Evolutionary conservation across 768 basidiomycete genomes (phyloP).

Genomic region (Mycena chlorophos): DNA sequence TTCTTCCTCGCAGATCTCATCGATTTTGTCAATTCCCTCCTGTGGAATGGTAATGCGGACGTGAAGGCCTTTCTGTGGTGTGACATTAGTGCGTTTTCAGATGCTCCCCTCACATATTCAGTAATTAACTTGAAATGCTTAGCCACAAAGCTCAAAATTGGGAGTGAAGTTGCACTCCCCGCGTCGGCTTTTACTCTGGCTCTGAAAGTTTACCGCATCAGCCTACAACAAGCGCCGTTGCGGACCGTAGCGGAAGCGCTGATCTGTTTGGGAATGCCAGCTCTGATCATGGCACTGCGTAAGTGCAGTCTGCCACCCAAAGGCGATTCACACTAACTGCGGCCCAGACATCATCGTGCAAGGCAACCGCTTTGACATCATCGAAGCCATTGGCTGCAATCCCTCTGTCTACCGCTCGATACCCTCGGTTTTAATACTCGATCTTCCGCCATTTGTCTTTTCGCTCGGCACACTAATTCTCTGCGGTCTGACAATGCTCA

Average conservation of each 20-base stretch:
- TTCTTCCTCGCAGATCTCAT: slow-evolving; percentile 49
- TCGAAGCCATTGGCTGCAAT: slow-evolving; percentile 55
- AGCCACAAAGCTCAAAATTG: slow-evolving; percentile 60
- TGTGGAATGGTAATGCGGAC: slow-evolving; percentile 59
- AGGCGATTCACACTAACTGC: background rate
- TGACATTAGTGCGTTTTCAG: slow-evolving; percentile 60
- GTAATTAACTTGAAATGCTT: slow-evolving; percentile 7
- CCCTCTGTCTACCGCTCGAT: slow-evolving; percentile 9
- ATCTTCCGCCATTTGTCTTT: background rate
- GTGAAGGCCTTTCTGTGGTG: slow-evolving; percentile 64
- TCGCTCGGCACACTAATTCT: background rate
- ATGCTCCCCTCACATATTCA: background rate
- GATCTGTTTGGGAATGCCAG: slow-evolving; percentile 55
- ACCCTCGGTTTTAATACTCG: slow-evolving; percentile 4
- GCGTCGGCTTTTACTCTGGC: slow-evolving; percentile 59
- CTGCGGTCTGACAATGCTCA: background rate
- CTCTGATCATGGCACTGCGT: slow-evolving; percentile 62
- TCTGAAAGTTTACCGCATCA: slow-evolving; percentile 52
- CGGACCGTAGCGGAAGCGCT: slow-evolving; percentile 43
- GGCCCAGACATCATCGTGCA: slow-evolving; percentile 54
- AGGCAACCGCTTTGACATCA: slow-evolving; percentile 63
- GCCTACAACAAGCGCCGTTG: slow-evolving; percentile 33
- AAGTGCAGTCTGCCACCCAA: background rate
- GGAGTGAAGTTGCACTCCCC: slow-evolving; percentile 55
- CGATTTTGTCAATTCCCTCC: slow-evolving; percentile 55